These are phyloP conservation scores for Crithidia expoeki DNA, from an alignment of 208 protist genomes.

Conservation along the genomic window DNA sequence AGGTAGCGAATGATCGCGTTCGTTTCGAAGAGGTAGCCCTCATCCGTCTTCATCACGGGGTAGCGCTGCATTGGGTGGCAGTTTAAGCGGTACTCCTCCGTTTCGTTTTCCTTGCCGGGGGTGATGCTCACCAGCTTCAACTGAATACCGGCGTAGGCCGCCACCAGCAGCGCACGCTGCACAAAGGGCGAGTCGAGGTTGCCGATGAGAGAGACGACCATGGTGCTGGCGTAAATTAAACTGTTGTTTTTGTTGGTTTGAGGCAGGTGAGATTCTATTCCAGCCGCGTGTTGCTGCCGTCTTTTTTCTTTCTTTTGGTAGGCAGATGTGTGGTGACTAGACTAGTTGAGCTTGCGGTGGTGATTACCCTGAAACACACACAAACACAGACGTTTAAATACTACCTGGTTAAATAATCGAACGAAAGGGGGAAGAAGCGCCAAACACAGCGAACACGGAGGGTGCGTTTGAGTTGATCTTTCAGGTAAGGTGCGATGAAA, in stretches of 20 bases:
- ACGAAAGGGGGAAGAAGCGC: too few relatives aligned
- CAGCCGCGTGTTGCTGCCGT: neutral
- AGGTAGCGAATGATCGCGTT: slow-evolving; percentile 82
- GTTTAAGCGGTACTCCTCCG: slow-evolving; percentile 65
- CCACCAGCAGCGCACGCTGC: slow-evolving; percentile 69
- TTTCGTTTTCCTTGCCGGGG: slow-evolving; percentile 57
- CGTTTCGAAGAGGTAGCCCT: slow-evolving; percentile 83
- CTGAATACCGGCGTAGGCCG: slow-evolving; percentile 65
- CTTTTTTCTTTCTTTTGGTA: neutral
- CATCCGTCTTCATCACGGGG: slow-evolving; percentile 70
- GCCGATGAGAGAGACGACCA: slow-evolving; percentile 72
- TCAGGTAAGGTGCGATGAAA: too few relatives aligned
- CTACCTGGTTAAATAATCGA: too few relatives aligned
- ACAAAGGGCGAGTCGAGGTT: slow-evolving; percentile 50
- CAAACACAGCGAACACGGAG: too few relatives aligned
- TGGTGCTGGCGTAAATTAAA: slow-evolving; percentile 12
- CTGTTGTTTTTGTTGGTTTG: neutral
- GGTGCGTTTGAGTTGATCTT: too few relatives aligned
- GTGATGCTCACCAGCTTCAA: slow-evolving; percentile 62
- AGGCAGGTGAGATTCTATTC: neutral
- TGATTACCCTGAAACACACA: too few relatives aligned
- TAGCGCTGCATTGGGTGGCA: slow-evolving; percentile 67
- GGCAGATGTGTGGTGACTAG: too few relatives aligned
- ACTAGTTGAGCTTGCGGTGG: too few relatives aligned
- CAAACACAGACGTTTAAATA: too few relatives aligned